Evolutionary conservation across 2,329 filamentous ascomycete species (phyloP).

Genomic region (Aspergillus eucalypticola): DNA sequence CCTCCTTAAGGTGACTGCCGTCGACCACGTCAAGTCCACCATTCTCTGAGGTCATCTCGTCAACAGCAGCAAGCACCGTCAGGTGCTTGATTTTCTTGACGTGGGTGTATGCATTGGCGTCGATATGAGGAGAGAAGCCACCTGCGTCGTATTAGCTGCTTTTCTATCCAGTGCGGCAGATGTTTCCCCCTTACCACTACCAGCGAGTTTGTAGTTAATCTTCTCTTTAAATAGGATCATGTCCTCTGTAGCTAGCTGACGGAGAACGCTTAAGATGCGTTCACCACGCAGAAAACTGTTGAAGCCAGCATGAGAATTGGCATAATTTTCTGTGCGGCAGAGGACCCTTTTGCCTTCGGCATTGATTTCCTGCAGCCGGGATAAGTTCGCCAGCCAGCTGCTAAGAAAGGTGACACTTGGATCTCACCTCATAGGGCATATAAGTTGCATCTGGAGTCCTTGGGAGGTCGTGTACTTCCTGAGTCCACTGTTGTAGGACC

Average conservation of each 20-base stretch:
- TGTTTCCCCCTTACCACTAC: constrained; percentile 31
- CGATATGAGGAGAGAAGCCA: constrained; percentile 44
- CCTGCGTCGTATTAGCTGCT: constrained; percentile 17
- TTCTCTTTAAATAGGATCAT: constrained; percentile 50
- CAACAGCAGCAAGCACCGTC: constrained; percentile 44
- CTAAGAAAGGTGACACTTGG: not conserved
- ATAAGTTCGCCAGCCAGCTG: not conserved
- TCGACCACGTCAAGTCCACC: constrained; percentile 45
- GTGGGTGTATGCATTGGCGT: constrained; percentile 46
- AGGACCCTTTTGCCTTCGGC: constrained; percentile 31
- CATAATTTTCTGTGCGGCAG: constrained; percentile 39
- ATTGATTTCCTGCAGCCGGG: constrained; percentile 29
- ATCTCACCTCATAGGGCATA: constrained; percentile 36
- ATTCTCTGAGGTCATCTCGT: constrained; percentile 38
- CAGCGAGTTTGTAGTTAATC: constrained; percentile 47
- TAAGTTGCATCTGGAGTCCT: constrained; percentile 28
- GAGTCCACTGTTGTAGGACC: constrained; percentile 33
- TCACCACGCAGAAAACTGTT: constrained; percentile 39
- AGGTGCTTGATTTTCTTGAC: constrained; percentile 45
- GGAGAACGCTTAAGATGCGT: constrained; percentile 31
- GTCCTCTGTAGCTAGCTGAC: constrained; percentile 38
- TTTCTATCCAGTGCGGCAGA: not conserved
- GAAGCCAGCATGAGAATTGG: constrained; percentile 36
- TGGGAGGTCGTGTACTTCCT: constrained; percentile 39
- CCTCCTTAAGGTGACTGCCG: constrained; percentile 39